Conservation (phyloP, 306 rosid genomes). For the Rosa persica region DNA sequence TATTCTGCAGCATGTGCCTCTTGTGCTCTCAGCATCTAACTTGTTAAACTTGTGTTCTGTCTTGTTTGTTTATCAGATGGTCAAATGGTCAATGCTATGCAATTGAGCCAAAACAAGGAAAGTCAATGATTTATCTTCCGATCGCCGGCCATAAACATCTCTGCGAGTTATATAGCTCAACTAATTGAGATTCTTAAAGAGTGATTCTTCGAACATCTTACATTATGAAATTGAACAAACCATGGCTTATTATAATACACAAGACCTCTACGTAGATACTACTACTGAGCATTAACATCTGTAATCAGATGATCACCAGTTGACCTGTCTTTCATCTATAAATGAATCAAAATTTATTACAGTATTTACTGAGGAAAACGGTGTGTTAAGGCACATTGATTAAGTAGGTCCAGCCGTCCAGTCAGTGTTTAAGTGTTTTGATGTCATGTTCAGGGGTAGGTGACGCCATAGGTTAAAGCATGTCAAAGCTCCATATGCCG, state of each 20-base stretch:
- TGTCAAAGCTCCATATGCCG: conserved; percentile 37
- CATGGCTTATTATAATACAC: not conserved
- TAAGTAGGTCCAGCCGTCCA: conserved; percentile 22
- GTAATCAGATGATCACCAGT: not conserved
- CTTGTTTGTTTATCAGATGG: conserved; percentile 11
- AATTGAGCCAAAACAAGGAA: not conserved
- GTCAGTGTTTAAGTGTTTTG: not conserved
- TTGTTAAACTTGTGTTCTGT: not conserved
- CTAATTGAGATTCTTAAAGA: not conserved
- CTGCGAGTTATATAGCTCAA: not conserved
- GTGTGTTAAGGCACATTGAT: conserved; percentile 7
- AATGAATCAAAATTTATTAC: conserved; percentile 23
- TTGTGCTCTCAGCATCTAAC: not conserved
- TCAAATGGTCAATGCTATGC: conserved; percentile 19
- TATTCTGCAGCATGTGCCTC: conserved; percentile 13
- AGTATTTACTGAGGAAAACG: not conserved
- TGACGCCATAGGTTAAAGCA: conserved; percentile 32
- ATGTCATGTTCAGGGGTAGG: conserved; percentile 4
- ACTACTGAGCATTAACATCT: not conserved
- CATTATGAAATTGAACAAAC: not conserved
- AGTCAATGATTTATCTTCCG: not conserved
- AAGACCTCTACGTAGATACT: not conserved
- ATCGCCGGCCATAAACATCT: not conserved
- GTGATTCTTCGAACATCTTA: not conserved
- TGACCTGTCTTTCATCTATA: conserved; percentile 3